Evolutionary conservation across 768 basidiomycete species (phyloP).

Genomic region (Amanita rimosa): DNA sequence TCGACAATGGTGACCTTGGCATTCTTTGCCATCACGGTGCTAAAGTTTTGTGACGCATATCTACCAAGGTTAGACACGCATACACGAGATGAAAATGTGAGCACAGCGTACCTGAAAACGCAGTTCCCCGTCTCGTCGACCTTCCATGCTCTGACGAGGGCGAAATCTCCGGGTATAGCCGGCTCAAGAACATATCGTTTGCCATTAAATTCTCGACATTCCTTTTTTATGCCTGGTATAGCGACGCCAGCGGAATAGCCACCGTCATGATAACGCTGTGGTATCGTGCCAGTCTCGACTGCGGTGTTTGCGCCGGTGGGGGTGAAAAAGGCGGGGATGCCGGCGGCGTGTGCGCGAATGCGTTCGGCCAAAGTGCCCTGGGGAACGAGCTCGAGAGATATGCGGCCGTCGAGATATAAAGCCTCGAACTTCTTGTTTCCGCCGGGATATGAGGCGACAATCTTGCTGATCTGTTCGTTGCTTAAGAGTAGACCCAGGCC

Average conservation of each 20-base stretch:
- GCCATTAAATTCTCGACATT: constrained; percentile 68
- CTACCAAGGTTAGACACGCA: constrained; percentile 22
- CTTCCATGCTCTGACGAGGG: constrained; percentile 86
- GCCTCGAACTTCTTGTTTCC: constrained; percentile 86
- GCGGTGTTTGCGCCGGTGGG: constrained; percentile 85
- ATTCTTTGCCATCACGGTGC: constrained; percentile 77
- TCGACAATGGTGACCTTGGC: constrained; percentile 88
- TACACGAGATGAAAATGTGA: not conserved
- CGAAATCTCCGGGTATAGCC: constrained; percentile 70
- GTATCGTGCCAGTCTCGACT: constrained; percentile 69
- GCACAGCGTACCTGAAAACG: constrained; percentile 60
- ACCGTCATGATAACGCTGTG: constrained; percentile 67
- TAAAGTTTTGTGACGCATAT: constrained; percentile 85
- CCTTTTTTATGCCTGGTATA: constrained; percentile 66
- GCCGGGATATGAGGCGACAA: constrained; percentile 87
- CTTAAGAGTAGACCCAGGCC: constrained; percentile 72
- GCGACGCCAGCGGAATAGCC: constrained; percentile 63
- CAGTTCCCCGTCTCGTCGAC: constrained; percentile 87
- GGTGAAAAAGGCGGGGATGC: constrained; percentile 90
- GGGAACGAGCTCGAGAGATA: constrained; percentile 81
- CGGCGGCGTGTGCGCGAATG: constrained; percentile 80
- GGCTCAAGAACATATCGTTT: constrained; percentile 74
- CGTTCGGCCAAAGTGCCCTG: constrained; percentile 89
- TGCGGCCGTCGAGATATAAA: constrained; percentile 68
- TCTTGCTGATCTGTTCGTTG: constrained; percentile 65